A percentile compares a stretch with the other conserved stretches of the same genome.
Evolutionary conservation across 192 early-diverging fungal species (phyloP).

Genomic region (Coemansia sp.): DNA sequence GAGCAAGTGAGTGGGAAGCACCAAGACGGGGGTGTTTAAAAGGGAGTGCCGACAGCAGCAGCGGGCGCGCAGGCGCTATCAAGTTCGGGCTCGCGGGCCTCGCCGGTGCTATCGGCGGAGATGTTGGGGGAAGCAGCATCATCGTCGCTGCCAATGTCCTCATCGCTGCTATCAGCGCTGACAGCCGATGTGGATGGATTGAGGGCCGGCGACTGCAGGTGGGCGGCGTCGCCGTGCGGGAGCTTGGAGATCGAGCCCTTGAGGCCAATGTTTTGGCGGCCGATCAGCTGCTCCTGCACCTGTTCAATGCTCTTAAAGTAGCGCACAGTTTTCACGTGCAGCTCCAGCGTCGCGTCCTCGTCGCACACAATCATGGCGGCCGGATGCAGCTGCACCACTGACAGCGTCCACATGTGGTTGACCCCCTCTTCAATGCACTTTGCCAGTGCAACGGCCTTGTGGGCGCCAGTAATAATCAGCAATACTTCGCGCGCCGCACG

Average conservation of each 20-base stretch:
- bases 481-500: slow-evolving; percentile 81
- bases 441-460: slow-evolving; percentile 77
- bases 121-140: slow-evolving; percentile 5
- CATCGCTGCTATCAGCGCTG: slow-evolving; percentile 7
- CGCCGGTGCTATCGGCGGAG: slow-evolving; percentile 33
- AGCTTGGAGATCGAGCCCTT: slow-evolving; percentile 57
- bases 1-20: slow-evolving; percentile 15
- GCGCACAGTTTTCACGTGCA: slow-evolving; percentile 85
- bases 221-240: not conserved
- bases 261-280: slow-evolving; percentile 66
- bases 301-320: slow-evolving; percentile 88
- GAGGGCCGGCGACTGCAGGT: not conserved
- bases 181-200: not conserved
- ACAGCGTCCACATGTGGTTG: slow-evolving; percentile 91
- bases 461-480: slow-evolving; percentile 81
- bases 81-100: slow-evolving; percentile 13
- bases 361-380: slow-evolving; percentile 82
- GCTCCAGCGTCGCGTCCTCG: slow-evolving; percentile 83
- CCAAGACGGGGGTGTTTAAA: slow-evolving; percentile 52
- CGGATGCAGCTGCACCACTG: slow-evolving; percentile 77
- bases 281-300: slow-evolving; percentile 73
- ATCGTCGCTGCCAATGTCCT: slow-evolving; percentile 8
- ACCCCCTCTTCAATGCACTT: slow-evolving; percentile 82
- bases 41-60: slow-evolving; percentile 48
- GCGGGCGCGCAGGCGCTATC: slow-evolving; percentile 26